Evolutionary conservation across 768 basidiomycete genomes (phyloP).

Genomic region (Termitomyces sp.): DNA sequence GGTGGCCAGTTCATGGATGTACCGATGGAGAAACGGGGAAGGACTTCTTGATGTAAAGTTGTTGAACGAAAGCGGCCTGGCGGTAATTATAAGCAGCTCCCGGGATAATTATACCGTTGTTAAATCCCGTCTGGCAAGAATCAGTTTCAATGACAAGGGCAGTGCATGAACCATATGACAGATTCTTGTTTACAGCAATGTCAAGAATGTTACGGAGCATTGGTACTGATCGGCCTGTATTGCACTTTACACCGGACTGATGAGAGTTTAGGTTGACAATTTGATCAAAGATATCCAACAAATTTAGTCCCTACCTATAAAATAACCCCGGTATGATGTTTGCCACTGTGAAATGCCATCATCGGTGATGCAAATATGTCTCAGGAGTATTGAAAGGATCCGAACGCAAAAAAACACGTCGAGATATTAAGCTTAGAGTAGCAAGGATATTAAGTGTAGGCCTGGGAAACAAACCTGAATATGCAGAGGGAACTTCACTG

Average conservation of each 20-base stretch:
- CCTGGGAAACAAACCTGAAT: no score
- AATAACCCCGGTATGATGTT: background rate
- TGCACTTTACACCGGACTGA: background rate
- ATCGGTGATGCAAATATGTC: background rate
- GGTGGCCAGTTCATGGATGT: background rate
- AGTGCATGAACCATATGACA: background rate
- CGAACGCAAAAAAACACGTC: background rate
- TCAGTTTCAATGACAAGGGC: background rate
- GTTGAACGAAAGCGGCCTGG: no score
- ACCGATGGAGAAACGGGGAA: background rate
- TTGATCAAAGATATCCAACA: background rate
- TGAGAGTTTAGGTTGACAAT: background rate
- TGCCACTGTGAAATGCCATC: background rate
- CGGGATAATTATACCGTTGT: background rate
- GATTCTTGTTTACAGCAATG: background rate
- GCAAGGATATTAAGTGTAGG: background rate
- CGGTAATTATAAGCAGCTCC: no score
- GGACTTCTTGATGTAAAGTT: background rate
- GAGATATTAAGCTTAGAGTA: background rate
- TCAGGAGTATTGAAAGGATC: background rate
- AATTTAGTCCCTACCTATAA: background rate
- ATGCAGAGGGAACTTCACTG: background rate
- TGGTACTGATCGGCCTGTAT: background rate
- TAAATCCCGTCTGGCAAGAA: background rate
- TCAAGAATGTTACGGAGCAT: background rate